Evolutionary conservation across 208 protist species (phyloP).

Genomic region (Trypanosoma conorhini): DNA sequence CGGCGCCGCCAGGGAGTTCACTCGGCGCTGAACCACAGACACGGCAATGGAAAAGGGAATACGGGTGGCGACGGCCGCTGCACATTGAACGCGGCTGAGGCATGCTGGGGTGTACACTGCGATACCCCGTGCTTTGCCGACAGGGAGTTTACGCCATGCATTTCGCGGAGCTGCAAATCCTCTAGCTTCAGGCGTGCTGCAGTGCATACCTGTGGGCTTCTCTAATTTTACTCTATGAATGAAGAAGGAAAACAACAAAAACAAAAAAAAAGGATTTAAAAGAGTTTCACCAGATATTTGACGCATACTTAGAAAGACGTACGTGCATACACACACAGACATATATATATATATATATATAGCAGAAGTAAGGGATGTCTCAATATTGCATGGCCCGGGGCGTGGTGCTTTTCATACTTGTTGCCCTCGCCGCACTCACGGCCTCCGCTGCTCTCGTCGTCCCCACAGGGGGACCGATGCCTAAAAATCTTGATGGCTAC

Average conservation of each 20-base stretch:
- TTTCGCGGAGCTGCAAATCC: neutral
- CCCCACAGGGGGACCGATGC: neutral
- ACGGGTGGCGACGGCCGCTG: neutral
- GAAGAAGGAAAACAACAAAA: neutral
- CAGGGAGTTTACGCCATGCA: neutral
- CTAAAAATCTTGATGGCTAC: conserved; percentile 13
- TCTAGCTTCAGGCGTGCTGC: neutral
- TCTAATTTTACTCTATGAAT: neutral
- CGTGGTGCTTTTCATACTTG: neutral
- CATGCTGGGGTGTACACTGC: conserved; percentile 1
- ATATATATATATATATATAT: neutral
- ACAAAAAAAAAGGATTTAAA: no score
- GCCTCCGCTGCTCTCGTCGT: conserved; percentile 2
- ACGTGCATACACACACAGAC: neutral
- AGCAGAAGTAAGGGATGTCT: neutral
- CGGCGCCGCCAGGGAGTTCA: neutral
- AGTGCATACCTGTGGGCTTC: neutral
- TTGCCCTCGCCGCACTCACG: conserved; percentile 3
- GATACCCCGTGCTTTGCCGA: neutral
- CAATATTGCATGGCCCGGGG: neutral
- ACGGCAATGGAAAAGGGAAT: neutral
- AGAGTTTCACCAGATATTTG: neutral
- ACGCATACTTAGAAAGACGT: neutral
- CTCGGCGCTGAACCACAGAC: neutral
- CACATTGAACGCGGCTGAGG: neutral